A percentile compares a stretch with the other conserved stretches of the same genome.
Evolutionary conservation across 768 basidiomycete species (phyloP).

Genomic region (Russula sp.): DNA sequence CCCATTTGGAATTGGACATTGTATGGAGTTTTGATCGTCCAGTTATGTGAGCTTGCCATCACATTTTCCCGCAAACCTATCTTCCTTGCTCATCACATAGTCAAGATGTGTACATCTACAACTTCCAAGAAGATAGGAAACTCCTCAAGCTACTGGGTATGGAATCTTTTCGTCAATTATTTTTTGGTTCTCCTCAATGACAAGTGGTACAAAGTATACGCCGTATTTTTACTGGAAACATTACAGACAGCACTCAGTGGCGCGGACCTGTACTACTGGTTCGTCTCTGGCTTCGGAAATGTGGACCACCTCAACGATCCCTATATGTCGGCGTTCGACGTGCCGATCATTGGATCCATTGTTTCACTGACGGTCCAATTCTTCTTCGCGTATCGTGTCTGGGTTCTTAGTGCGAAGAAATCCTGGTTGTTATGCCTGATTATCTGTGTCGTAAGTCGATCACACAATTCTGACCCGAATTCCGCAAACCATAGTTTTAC

Average conservation of each 20-base stretch:
- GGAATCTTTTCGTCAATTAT: neutral
- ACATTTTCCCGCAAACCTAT: neutral
- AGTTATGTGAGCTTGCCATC: neutral
- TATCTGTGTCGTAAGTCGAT: neutral
- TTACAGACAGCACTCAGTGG: constrained; percentile 27
- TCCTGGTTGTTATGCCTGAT: neutral
- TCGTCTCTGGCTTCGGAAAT: constrained; percentile 31
- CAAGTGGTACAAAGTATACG: constrained; percentile 24
- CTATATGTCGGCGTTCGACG: constrained; percentile 26
- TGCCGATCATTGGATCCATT: constrained; percentile 28
- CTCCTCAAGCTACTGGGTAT: constrained; percentile 9
- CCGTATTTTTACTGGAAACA: constrained; percentile 26
- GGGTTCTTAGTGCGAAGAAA: constrained; percentile 1
- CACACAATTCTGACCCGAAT: too few relatives aligned
- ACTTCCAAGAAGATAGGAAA: constrained; percentile 5
- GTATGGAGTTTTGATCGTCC: constrained; percentile 11
- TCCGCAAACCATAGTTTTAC: neutral
- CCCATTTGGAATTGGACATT: constrained; percentile 10
- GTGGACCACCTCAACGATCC: constrained; percentile 22
- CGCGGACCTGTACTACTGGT: constrained; percentile 30
- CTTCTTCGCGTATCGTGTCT: constrained; percentile 33
- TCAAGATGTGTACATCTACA: constrained; percentile 15
- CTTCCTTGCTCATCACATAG: neutral
- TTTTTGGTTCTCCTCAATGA: neutral
- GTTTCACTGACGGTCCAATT: constrained; percentile 29